Evolutionary conservation across 345 rosid genomes (phyloP).

Genomic region (Ceriops tagal): DNA sequence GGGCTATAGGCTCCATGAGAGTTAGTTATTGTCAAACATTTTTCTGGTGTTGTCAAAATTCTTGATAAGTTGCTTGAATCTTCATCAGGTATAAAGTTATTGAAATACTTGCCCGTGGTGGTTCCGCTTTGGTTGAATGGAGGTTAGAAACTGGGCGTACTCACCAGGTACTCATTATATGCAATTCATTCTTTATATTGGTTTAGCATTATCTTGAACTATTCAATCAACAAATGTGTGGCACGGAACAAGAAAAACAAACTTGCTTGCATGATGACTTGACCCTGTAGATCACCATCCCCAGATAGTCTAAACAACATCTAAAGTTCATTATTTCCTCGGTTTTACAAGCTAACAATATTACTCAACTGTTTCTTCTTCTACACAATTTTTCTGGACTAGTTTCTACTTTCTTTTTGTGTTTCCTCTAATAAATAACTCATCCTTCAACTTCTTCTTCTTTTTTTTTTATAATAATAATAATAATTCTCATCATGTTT

Average conservation of each 20-base stretch:
- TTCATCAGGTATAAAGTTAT: constrained; percentile 74
- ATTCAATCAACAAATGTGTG: not conserved
- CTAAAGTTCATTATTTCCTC: too few relatives aligned
- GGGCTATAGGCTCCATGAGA: not conserved
- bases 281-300: too few relatives aligned
- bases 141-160: constrained; percentile 96
- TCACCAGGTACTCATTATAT: constrained; percentile 64
- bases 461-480: too few relatives aligned
- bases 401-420: too few relatives aligned
- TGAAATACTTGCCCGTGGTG: constrained; percentile 74
- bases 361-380: too few relatives aligned
- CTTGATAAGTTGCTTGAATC: constrained; percentile 14
- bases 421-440: too few relatives aligned
- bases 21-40: not conserved
- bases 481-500: too few relatives aligned
- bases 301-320: too few relatives aligned
- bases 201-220: not conserved
- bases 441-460: too few relatives aligned
- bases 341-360: too few relatives aligned
- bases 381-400: too few relatives aligned
- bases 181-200: not conserved
- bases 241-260: not conserved
- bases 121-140: constrained; percentile 90
- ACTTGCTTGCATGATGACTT: too few relatives aligned
- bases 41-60: constrained; percentile 2